Conservation (phyloP, 2,329 filamentous ascomycete species). For the Colletotrichum sp. region DNA sequence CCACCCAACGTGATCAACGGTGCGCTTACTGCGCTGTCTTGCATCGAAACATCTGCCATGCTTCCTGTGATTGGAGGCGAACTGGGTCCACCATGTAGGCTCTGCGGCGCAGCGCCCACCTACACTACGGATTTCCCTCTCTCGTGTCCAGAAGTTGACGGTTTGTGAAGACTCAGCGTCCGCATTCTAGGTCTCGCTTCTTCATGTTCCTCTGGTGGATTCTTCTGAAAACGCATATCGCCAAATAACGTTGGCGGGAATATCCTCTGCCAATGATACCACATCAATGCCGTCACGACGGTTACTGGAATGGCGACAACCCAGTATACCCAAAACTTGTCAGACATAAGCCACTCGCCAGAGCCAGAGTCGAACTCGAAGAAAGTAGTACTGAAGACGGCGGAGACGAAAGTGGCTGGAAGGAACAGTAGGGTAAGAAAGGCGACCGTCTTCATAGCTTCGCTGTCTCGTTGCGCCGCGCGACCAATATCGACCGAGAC, state of each 20-base stretch:
- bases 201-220: no score
- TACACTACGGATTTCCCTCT: neutral
- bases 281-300: slow-evolving; percentile 18
- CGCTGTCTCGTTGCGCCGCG: slow-evolving; percentile 49
- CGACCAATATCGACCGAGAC: slow-evolving; percentile 43
- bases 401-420: slow-evolving; percentile 55
- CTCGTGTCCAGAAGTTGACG: rapidly evolving
- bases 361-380: slow-evolving; percentile 36
- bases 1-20: neutral
- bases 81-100: no score
- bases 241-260: neutral
- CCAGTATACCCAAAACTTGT: slow-evolving; percentile 42
- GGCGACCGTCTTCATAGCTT: slow-evolving; percentile 56
- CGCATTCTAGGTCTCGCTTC: no score
- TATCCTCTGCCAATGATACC: slow-evolving; percentile 20
- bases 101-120: rapidly evolving
- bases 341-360: slow-evolving; percentile 31
- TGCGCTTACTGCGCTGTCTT: neutral
- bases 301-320: slow-evolving; percentile 35
- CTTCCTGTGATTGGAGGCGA: neutral
- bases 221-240: neutral
- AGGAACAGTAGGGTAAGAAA: slow-evolving; percentile 54
- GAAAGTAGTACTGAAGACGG: slow-evolving; percentile 53
- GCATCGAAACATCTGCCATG: no score
- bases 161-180: neutral